phyloP scores from a whole-genome alignment of 2,329 filamentous ascomycete genomes.

The Cryphonectria carpinicola region DNA sequence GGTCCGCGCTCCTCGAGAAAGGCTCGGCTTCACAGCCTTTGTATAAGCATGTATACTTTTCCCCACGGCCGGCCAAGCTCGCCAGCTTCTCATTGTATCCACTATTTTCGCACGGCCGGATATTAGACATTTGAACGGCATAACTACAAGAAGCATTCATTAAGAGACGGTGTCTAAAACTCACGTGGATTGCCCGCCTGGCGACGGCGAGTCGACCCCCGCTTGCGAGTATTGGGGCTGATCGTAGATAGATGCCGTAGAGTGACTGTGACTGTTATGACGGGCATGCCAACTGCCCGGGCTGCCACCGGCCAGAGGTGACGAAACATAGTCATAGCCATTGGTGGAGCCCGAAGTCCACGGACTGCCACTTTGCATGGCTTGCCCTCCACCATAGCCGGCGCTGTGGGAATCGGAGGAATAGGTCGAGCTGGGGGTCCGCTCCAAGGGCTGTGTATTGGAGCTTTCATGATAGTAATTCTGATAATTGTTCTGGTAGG shows the following conservation, averaged over 20 bases:
- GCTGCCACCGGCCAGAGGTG: not conserved
- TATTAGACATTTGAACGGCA: not conserved
- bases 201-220: not conserved
- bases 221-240: not conserved
- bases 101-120: not conserved
- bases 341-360: conserved; percentile 7
- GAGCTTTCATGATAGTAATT: not conserved
- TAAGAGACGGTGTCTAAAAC: not conserved
- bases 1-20: conserved; percentile 59
- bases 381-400: conserved; percentile 13
- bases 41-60: conserved; percentile 42
- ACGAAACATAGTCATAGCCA: not conserved
- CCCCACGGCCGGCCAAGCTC: not conserved
- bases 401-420: not conserved
- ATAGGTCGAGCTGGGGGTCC: not conserved
- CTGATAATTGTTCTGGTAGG: not conserved
- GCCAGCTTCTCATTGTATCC: not conserved
- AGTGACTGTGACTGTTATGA: not conserved
- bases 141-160: not conserved
- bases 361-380: conserved; percentile 22
- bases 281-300: not conserved
- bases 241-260: not conserved
- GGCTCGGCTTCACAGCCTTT: conserved; percentile 48
- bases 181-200: conserved; percentile 14
- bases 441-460: not conserved